Conservation (phyloP, 1,139 yeast genomes). For the Magnusiomyces paraingens region DNA sequence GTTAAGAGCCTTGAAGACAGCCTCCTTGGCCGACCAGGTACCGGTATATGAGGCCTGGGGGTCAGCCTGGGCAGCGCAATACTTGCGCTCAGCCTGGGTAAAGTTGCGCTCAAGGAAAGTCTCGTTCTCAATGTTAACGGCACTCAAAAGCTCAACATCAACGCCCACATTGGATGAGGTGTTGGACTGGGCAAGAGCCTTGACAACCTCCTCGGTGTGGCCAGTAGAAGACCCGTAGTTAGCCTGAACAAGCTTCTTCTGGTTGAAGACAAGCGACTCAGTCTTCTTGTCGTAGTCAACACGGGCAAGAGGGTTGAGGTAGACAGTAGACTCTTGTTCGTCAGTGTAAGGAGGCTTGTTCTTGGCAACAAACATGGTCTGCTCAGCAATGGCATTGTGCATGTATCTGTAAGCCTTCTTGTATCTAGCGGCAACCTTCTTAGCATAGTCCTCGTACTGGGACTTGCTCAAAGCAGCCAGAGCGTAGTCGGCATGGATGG, state of each 20-base stretch:
- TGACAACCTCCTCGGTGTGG: slow-evolving; percentile 31
- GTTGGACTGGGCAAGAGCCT: slow-evolving; percentile 37
- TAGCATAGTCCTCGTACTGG: slow-evolving; percentile 62
- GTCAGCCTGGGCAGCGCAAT: slow-evolving; percentile 58
- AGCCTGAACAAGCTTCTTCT: slow-evolving; percentile 33
- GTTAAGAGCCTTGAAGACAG: slow-evolving; percentile 92
- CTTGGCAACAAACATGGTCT: slow-evolving; percentile 89
- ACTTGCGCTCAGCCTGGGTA: slow-evolving; percentile 68
- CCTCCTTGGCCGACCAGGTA: slow-evolving; percentile 99
- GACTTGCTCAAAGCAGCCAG: slow-evolving; percentile 70
- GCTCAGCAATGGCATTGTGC: slow-evolving; percentile 91
- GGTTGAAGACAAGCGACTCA: slow-evolving; percentile 45
- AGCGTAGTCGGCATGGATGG: slow-evolving; percentile 88
- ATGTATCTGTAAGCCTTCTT: slow-evolving; percentile 89
- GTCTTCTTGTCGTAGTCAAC: slow-evolving; percentile 48
- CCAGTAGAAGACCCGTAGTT: slow-evolving; percentile 31
- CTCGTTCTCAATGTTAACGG: slow-evolving; percentile 76
- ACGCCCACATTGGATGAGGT: slow-evolving; percentile 81
- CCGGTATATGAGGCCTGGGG: slow-evolving; percentile 94
- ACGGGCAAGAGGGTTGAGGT: slow-evolving; percentile 94
- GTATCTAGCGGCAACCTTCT: slow-evolving; percentile 73
- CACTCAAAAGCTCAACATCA: slow-evolving; percentile 83
- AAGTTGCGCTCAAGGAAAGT: slow-evolving; percentile 91
- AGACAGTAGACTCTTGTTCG: slow-evolving; percentile 80
- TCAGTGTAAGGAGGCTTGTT: slow-evolving; percentile 87